A percentile compares a stretch with the other conserved stretches of the same genome.
Evolutionary conservation across 768 basidiomycete genomes (phyloP).

Genomic region (Mycena chlorophos): DNA sequence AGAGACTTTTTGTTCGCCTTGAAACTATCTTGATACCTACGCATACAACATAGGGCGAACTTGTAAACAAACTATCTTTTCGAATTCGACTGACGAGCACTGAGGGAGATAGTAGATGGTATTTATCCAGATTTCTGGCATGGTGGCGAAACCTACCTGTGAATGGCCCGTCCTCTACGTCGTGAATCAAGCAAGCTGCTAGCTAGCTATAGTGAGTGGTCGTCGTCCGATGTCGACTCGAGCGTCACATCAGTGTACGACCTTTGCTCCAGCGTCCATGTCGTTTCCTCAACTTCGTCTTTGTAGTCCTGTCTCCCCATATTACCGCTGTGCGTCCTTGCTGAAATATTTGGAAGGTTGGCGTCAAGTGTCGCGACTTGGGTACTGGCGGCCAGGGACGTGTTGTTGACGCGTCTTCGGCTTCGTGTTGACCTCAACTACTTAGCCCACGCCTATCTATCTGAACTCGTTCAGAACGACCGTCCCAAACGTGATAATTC

Average conservation of each 20-base stretch:
- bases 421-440: not conserved
- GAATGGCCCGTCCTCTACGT: not conserved
- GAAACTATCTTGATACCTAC: too few relatives aligned
- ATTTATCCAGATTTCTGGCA: conserved; percentile 43
- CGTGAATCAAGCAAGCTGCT: too few relatives aligned
- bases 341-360: conserved; percentile 35
- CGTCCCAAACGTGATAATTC: conserved; percentile 62
- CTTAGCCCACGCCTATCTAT: conserved; percentile 32
- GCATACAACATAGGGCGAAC: too few relatives aligned
- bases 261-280: not conserved
- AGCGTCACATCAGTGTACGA: conserved; percentile 21
- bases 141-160: conserved; percentile 27
- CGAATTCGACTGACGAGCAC: too few relatives aligned
- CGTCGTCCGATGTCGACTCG: too few relatives aligned
- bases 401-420: not conserved
- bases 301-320: conserved; percentile 17
- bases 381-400: conserved; percentile 50
- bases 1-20: too few relatives aligned
- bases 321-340: conserved; percentile 13
- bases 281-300: not conserved
- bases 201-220: not conserved
- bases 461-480: conserved; percentile 67
- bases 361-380: conserved; percentile 67
- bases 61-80: too few relatives aligned
- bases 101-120: too few relatives aligned